Conservation (phyloP, 768 basidiomycete species). For the Infundibulicybe gibba region DNA sequence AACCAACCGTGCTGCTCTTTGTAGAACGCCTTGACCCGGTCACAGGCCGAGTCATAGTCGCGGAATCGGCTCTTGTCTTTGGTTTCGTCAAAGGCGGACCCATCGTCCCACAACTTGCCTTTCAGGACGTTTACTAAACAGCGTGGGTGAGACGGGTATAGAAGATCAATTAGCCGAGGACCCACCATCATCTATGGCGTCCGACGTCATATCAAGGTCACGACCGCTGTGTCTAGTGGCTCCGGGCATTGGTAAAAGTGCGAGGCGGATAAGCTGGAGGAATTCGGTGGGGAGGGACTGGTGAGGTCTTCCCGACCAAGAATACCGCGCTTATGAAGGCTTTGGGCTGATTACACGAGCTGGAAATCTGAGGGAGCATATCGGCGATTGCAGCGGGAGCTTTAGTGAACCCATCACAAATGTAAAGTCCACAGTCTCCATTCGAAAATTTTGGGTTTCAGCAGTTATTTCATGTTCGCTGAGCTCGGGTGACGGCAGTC, state of each 20-base stretch:
- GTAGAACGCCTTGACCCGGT: conserved; percentile 76
- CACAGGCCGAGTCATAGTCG: conserved; percentile 72
- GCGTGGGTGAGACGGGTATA: neutral
- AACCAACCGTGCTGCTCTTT: conserved; percentile 69
- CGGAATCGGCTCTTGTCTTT: conserved; percentile 71
- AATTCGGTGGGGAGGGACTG: neutral
- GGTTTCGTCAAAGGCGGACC: conserved; percentile 52
- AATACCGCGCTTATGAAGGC: conserved; percentile 4
- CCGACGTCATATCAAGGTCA: conserved; percentile 41
- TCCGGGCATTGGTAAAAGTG: conserved; percentile 18
- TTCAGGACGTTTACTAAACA: conserved; percentile 65
- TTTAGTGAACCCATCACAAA: neutral
- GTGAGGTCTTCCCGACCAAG: neutral
- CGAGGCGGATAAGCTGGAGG: neutral
- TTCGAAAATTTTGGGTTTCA: too few species aligned
- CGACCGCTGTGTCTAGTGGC: conserved; percentile 16
- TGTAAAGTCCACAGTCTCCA: neutral
- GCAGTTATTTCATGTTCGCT: neutral
- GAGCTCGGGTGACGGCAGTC: too few species aligned
- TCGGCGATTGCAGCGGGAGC: neutral
- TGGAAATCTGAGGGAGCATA: neutral
- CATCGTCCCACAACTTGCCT: conserved; percentile 54
- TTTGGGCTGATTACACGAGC: too few species aligned
- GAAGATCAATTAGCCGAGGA: neutral
- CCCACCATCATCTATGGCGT: conserved; percentile 46